Percentiles rank a stretch among this genome's conserved stretches.
These are phyloP conservation scores for Mimosa bimucronata DNA, from an alignment of 306 rosid genomes.

Conservation along the genomic window DNA sequence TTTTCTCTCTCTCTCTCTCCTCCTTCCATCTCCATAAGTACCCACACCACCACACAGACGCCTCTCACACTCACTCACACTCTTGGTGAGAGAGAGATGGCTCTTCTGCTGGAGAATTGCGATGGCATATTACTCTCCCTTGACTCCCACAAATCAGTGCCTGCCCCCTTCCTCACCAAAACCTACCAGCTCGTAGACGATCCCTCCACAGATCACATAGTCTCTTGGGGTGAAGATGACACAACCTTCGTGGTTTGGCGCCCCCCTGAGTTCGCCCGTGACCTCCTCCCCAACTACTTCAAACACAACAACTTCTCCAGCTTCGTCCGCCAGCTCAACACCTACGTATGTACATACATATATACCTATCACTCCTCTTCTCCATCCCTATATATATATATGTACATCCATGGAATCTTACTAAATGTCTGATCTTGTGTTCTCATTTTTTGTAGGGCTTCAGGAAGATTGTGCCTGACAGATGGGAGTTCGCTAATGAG, in stretches of 20 bases:
- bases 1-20: background rate
- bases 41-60: background rate
- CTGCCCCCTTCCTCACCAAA: constrained; percentile 79
- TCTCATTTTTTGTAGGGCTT: constrained; percentile 53
- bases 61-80: background rate
- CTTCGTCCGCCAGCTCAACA: constrained; percentile 88
- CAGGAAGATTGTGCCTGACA: constrained; percentile 82
- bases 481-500: constrained; percentile 89
- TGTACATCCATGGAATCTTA: background rate
- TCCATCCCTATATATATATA: constrained; percentile 40
- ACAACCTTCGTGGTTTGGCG: constrained; percentile 85
- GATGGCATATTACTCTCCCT: constrained; percentile 70
- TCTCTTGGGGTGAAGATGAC: constrained; percentile 85
- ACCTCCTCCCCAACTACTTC: constrained; percentile 82
- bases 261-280: constrained; percentile 79
- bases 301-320: constrained; percentile 85
- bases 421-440: background rate
- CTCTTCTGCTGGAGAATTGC: constrained; percentile 60
- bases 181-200: constrained; percentile 81
- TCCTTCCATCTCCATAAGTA: background rate
- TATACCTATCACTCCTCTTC: constrained; percentile 3
- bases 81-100: constrained; percentile 40
- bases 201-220: constrained; percentile 72
- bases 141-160: constrained; percentile 77
- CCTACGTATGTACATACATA: constrained; percentile 49